Conservation (phyloP, 2,329 filamentous ascomycete species). For the Tolypocladium pustulatum region DNA sequence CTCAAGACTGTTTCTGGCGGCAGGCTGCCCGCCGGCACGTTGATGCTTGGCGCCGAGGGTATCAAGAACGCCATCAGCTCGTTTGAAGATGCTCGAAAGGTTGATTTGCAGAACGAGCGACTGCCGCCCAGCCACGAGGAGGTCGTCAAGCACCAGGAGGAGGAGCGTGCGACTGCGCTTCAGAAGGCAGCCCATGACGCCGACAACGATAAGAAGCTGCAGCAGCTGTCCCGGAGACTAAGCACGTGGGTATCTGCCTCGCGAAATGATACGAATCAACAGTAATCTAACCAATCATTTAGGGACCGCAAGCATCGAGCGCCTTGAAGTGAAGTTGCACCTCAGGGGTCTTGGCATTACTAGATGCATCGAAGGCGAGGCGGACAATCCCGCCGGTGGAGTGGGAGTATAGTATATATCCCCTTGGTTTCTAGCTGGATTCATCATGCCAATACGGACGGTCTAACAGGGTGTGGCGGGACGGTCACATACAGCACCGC, state of each 20-base stretch:
- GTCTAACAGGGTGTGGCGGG: background rate
- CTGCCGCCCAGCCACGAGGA: constrained; percentile 89
- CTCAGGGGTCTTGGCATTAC: background rate
- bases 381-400: background rate
- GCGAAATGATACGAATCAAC: background rate
- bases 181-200: constrained; percentile 81
- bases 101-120: constrained; percentile 92
- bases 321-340: background rate
- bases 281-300: background rate
- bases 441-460: background rate
- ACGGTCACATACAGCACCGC: background rate
- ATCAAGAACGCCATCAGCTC: constrained; percentile 97
- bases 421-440: background rate
- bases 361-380: background rate
- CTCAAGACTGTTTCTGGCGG: constrained; percentile 94
- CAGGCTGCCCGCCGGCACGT: constrained; percentile 82
- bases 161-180: constrained; percentile 71
- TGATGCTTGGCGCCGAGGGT: constrained; percentile 96
- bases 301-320: constrained; percentile 22
- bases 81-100: constrained; percentile 94
- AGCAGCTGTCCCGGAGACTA: constrained; percentile 78
- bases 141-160: constrained; percentile 71
- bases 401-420: background rate
- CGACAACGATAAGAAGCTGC: constrained; percentile 81
- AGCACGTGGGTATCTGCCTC: constrained; percentile 63